Base-by-base conservation (phyloP, 176 grass and related monocot genomes). In the Cymbopogon citratus region DNA sequence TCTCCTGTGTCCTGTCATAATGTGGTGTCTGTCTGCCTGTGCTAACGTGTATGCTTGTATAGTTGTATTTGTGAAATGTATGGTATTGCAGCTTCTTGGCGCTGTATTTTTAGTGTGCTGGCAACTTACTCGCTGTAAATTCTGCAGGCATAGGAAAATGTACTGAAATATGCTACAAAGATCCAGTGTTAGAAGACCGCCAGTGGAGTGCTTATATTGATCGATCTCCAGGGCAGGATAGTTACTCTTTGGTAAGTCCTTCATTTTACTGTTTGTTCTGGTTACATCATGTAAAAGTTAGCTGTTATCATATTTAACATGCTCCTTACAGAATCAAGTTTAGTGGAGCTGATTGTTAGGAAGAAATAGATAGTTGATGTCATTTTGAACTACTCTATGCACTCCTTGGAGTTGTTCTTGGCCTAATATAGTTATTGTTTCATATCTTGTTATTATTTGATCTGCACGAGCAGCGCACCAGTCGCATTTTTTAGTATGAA, bases 151-250 rank as follows among this genome's bases (percentile, higher is more conserved):
- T 94, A 79, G 84, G 88, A 66, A 93, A 92, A 76, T 97, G 95
- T 71, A 92, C 93, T 14, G 92, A 92, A 62, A 94, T 97, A 69
- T 97, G 95, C 51, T 94, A 94, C 80, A 97, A 97, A 84, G 95
- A 97, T 72, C 95, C 95, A 0, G 95, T 97, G 33, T 79, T 97
- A 59, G 91, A 94, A 71, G 95, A 94, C 60, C 90, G 63, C 3
- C 85, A 94, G 66, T 97, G 95, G 95, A 94, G 92, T 78, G 86
- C 90, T 1, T 97, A 92, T 60, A 97, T 97, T 18, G 95, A 97
- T 40, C 85, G 92, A 63, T 97, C 95, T 75, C 94, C 95, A 49
- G 95, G 95, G 13, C 29, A 97, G 66, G 87, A 94, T 76, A 94
- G 90, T 43, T 94, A 97, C 74, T 94, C 95, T 4, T 65, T 97